Evolutionary conservation across 1,284 basidiomycete genomes (phyloP), one percentile per base, ranked within the genome.

Genomic region (Tremellales sp.): DNA sequence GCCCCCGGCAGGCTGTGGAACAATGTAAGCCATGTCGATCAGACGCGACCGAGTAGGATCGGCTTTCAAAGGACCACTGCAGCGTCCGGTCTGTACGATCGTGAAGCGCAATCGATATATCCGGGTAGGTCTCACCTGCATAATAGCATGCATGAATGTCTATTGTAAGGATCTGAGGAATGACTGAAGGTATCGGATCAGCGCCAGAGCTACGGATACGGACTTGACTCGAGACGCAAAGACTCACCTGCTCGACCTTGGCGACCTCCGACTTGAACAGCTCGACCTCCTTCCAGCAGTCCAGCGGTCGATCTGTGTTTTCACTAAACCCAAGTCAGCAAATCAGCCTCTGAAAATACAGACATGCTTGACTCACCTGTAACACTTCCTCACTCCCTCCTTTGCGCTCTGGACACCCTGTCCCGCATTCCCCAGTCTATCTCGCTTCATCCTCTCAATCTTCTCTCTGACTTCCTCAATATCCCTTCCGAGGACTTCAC

Each of bases 231-330:
- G 19, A n/a, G n/a, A 36, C 6, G 6, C 6, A 5, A 11, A 11
- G 21, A 57, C 69, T 61, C 36, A 72, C 72, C 61, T 68, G 63
- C 57, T 76, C 74, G 26, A 76, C 61, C 62, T 75, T 75, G 36
- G 58, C 46, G 19, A 75, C 74, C 52, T 69, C 69, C 7, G 52
- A 45, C 56, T 75, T 74, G 66, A 76, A 76, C 11, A 62, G 51
- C 53, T 74, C 73, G 36, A 74, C 72, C 55, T 75, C 62, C 41
- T 61, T 67, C 72, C 73, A 74, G 67, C 74, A 76, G 52, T 76
- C 73, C 36, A 76, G 63, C 21, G 74, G 70, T 51, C 57, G 60
- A 27, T 66, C 59, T 11, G 61, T 49, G 45, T 73, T 68, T 23
- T 40, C 39, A 10, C 39, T 40, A 15, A 15, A 5, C 5, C 13